A percentile compares a stretch with the other conserved stretches of the same genome.
Evolutionary conservation across 2,329 filamentous ascomycete species (phyloP).

Genomic region (Whalleya microplaca): DNA sequence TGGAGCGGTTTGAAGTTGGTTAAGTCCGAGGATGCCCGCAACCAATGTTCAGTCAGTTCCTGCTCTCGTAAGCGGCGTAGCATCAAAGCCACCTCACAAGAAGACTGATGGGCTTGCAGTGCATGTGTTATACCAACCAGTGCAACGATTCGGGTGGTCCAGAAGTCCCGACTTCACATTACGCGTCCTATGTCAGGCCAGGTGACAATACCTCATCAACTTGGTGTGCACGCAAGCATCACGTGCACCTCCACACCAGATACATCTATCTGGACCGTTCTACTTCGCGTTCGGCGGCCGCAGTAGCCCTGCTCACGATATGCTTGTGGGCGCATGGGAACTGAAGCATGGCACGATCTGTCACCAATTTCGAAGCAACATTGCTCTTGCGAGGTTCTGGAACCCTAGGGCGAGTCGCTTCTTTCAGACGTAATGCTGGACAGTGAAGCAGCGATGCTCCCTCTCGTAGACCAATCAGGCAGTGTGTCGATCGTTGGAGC

Average conservation of each 20-base stretch:
- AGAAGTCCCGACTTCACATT: slow-evolving; percentile 1
- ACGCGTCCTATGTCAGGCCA: not conserved
- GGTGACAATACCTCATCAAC: not conserved
- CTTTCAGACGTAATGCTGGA: not conserved
- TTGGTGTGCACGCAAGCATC: not conserved
- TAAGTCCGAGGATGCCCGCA: slow-evolving; percentile 1
- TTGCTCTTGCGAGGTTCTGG: slow-evolving; percentile 4
- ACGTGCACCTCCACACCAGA: not conserved
- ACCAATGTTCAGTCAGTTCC: slow-evolving; percentile 4
- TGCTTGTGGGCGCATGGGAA: not conserved
- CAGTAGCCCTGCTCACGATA: not conserved
- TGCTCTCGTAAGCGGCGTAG: slow-evolving; percentile 22
- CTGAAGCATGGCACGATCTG: not conserved
- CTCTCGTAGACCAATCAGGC: not conserved
- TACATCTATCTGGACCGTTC: not conserved
- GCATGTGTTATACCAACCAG: slow-evolving; percentile 13
- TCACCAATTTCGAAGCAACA: slow-evolving; percentile 1
- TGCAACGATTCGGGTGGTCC: slow-evolving; percentile 2
- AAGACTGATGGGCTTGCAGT: slow-evolving; percentile 10
- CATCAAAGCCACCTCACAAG: slow-evolving; percentile 15
- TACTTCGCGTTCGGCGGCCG: not conserved
- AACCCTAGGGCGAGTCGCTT: not conserved
- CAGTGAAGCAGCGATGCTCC: slow-evolving; percentile 6
- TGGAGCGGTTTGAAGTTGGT: slow-evolving; percentile 8
- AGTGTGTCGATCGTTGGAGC: slow-evolving; percentile 1